These are phyloP conservation scores for Triticum turgidum DNA, from an alignment of 176 grass and related monocot genomes.

Conservation along the genomic window DNA sequence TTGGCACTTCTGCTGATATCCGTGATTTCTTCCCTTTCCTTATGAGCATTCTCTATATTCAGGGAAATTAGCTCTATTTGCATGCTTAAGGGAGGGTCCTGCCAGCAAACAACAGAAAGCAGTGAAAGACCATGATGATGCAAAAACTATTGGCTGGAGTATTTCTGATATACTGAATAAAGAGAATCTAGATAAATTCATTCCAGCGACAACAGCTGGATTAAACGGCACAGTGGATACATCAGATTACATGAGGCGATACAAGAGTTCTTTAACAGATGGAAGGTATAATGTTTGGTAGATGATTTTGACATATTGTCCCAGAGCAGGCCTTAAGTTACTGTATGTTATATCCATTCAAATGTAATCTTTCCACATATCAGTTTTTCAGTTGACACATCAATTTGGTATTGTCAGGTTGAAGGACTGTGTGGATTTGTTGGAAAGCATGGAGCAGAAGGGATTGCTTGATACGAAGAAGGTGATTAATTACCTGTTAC, in stretches of 20 bases:
- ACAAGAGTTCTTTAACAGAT: conserved; percentile 67
- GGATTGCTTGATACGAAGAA: conserved; percentile 79
- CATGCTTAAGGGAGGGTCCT: conserved; percentile 62
- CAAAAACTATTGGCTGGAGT: conserved; percentile 34
- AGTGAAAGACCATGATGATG: conserved; percentile 41
- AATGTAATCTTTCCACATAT: conserved; percentile 11
- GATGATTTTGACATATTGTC: background rate
- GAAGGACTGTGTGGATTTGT: conserved; percentile 70
- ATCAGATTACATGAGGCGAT: conserved; percentile 61
- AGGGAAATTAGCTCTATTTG: conserved; percentile 46
- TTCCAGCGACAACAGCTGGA: conserved; percentile 37
- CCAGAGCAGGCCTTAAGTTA: conserved; percentile 4
- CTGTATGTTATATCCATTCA: conserved; percentile 15
- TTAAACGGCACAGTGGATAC: conserved; percentile 45
- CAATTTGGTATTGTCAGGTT: conserved; percentile 54
- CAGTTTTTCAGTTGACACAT: conserved; percentile 4
- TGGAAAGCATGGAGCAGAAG: conserved; percentile 64
- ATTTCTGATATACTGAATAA: conserved; percentile 38
- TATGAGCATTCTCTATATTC: conserved; percentile 43
- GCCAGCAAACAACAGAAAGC: conserved; percentile 58
- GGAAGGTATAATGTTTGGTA: conserved; percentile 65
- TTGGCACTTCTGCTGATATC: conserved; percentile 36
- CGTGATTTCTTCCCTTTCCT: conserved; percentile 22
- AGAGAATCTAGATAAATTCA: conserved; percentile 37
- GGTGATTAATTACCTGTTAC: conserved; percentile 40